Evolutionary conservation across 2,329 filamentous ascomycete species (phyloP), one percentile per base, ranked within the genome.

Genomic region (Penicillium sp.): DNA sequence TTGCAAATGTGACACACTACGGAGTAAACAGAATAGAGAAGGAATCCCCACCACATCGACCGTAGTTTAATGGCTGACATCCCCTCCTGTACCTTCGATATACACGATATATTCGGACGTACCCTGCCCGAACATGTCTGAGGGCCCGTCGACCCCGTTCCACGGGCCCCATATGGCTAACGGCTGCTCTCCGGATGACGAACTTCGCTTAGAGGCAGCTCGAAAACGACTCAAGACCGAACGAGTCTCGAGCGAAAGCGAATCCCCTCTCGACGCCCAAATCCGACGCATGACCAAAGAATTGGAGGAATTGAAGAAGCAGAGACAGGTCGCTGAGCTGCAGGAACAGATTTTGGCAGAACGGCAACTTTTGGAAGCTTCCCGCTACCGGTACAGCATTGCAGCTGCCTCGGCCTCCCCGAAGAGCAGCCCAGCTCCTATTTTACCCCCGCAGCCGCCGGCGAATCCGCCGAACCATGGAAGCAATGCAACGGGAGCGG

Each of bases 291-390:
- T 56, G 54, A 37, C 28, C 6, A 22, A 37, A 22, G 28, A 49
- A 46, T 30, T 56, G 43, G 54, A 46, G 22, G 43, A 56, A 26
- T 22, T 56, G 42, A 56, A 49, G 33, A 56, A 56, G 30, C 22
- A 49, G 22, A 33, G 54, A 38, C 28, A 48, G 19, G 6, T 56
- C 19, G 33, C 43, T 0, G 54, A 56, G 30, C 14, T 56, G 28
- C 54, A 56, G 33, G 54, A 49, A 19, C 22, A 48, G 14, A 49
- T 56, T 13, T 38, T 35, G 16, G 54, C n/a, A 8, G 54, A 56
- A n/a, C 38, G 30, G 33, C 54, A 49, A 13, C 26, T 48, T 16
- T 26, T 56, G 16, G 22, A 38, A 19, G 54, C 42, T 26, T 35
- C 54, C 7, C 54, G 33, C 3, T 33, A 56, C n/a, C 54, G 54